Conservation (phyloP, 257 asterid species). For the Mitragyna speciosa region DNA sequence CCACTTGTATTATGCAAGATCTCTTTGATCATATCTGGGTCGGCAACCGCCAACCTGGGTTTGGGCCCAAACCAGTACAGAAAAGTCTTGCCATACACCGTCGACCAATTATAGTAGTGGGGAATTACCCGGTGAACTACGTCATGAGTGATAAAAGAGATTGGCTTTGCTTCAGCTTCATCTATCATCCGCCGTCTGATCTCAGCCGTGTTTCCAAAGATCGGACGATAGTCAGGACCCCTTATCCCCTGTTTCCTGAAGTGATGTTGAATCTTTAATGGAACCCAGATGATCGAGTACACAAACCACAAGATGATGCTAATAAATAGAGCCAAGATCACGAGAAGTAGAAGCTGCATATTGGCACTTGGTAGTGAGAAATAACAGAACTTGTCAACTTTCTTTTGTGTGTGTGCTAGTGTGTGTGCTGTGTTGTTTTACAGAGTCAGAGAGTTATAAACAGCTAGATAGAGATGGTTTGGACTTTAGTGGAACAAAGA, state of each 20-base stretch:
- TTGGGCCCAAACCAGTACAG: conserved; percentile 50
- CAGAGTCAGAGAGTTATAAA: not conserved
- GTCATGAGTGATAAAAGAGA: conserved; percentile 31
- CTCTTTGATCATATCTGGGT: conserved; percentile 43
- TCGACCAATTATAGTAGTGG: conserved; percentile 49
- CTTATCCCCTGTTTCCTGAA: conserved; percentile 26
- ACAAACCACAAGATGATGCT: conserved; percentile 19
- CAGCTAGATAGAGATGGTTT: not conserved
- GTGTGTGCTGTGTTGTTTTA: not conserved
- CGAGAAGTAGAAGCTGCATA: conserved; percentile 19
- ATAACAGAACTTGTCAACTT: too few relatives aligned
- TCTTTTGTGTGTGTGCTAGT: not conserved
- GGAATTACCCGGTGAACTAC: conserved; percentile 40
- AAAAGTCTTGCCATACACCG: conserved; percentile 38
- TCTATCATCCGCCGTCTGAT: conserved; percentile 34
- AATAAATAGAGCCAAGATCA: conserved; percentile 14
- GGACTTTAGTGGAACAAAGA: not conserved
- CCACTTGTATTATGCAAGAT: conserved; percentile 29
- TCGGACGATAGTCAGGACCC: too few relatives aligned
- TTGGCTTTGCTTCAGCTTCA: conserved; percentile 34
- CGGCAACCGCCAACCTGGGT: conserved; percentile 41
- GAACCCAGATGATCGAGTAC: conserved; percentile 28
- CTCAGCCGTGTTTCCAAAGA: not conserved
- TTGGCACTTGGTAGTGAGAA: not conserved
- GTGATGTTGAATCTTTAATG: conserved; percentile 33